These are phyloP conservation scores for Candida maesae DNA, from an alignment of 805 yeast genomes.

Conservation along the genomic window DNA sequence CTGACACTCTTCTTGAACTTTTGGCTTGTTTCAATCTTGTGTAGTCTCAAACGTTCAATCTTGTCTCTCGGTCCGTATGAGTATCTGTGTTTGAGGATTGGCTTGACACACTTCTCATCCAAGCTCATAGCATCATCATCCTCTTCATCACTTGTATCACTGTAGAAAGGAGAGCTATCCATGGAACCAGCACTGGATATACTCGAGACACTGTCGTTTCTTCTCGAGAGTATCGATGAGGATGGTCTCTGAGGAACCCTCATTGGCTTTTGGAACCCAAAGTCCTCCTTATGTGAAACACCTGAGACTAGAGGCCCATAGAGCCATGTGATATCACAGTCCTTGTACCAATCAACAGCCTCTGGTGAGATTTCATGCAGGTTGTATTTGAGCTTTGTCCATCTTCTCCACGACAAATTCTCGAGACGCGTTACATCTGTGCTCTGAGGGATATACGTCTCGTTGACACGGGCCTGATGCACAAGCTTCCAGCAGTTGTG, in stretches of 20 bases:
- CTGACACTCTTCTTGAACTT: constrained; percentile 23
- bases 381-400: constrained; percentile 77
- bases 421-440: constrained; percentile 50
- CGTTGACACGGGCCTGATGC: constrained; percentile 27
- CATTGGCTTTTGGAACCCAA: constrained; percentile 7
- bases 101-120: constrained; percentile 12
- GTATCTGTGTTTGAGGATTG: constrained; percentile 20
- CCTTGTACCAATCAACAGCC: constrained; percentile 89
- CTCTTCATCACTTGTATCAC: constrained; percentile 14
- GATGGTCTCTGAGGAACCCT: background rate
- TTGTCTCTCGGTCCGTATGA: constrained; percentile 11
- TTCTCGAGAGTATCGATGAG: background rate
- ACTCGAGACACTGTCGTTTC: constrained; percentile 10
- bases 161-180: constrained; percentile 14
- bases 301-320: constrained; percentile 67
- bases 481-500: constrained; percentile 41
- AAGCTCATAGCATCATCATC: constrained; percentile 8
- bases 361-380: constrained; percentile 69
- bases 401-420: constrained; percentile 91
- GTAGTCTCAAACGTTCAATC: constrained; percentile 5
- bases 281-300: constrained; percentile 9
- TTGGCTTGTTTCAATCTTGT: background rate
- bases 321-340: constrained; percentile 90
- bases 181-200: constrained; percentile 7
- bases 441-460: constrained; percentile 30